A percentile compares a stretch with the other conserved stretches of the same genome.
These are phyloP conservation scores for Pugionium dolabratum DNA, from an alignment of 345 rosid genomes.

Conservation along the genomic window DNA sequence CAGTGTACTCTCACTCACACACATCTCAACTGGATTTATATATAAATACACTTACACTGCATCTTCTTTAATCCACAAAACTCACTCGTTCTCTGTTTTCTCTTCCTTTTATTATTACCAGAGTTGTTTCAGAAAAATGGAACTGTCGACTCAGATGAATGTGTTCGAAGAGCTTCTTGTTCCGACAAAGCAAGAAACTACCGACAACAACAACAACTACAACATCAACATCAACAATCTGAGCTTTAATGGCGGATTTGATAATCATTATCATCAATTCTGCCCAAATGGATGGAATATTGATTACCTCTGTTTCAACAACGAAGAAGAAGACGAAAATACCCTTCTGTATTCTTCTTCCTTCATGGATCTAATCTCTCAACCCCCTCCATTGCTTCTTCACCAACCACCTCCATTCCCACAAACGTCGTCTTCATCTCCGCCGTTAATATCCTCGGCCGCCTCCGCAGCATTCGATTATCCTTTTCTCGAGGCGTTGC, in stretches of 20 bases:
- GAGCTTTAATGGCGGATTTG: constrained; percentile 33
- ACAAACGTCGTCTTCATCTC: constrained; percentile 40
- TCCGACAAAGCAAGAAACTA: constrained; percentile 55
- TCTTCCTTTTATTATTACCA: background rate
- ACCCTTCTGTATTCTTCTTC: constrained; percentile 30
- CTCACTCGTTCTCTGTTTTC: constrained; percentile 23
- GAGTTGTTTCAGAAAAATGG: constrained; percentile 43
- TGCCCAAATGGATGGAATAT: constrained; percentile 54
- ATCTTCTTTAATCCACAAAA: constrained; percentile 36
- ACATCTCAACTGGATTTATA: constrained; percentile 26
- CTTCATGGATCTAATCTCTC: constrained; percentile 46
- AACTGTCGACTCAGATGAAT: constrained; percentile 60
- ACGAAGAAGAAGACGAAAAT: constrained; percentile 39
- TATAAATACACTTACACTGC: constrained; percentile 38
- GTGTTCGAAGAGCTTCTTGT: constrained; percentile 70
- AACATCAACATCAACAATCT: constrained; percentile 30
- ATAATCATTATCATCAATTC: constrained; percentile 37
- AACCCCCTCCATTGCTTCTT: constrained; percentile 39
- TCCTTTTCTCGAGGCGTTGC: constrained; percentile 48
- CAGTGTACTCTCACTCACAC: background rate
- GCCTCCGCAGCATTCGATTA: constrained; percentile 43
- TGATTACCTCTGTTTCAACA: constrained; percentile 50
- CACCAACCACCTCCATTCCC: constrained; percentile 43
- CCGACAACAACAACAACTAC: constrained; percentile 35
- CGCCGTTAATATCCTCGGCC: constrained; percentile 33